Conservation (phyloP, 73 alveolate genomes). For the Uronychia setigera region DNA sequence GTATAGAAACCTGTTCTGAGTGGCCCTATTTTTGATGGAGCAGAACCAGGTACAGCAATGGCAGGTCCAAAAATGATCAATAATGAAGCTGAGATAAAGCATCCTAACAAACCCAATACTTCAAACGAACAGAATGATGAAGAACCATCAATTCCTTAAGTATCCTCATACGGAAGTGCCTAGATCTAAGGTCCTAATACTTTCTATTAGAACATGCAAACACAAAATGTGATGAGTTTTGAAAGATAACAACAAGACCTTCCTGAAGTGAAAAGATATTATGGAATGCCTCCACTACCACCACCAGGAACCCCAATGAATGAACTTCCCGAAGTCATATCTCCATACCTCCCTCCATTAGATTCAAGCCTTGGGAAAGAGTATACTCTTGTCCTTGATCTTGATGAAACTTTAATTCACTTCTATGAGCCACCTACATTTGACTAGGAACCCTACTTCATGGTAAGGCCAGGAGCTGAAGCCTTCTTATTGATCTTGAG, state of each 20-base stretch:
- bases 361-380: not conserved
- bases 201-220: not conserved
- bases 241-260: too few species aligned
- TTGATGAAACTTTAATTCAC: slow-evolving; percentile 83
- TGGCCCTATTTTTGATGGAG: too few species aligned
- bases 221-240: not conserved
- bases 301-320: slow-evolving; percentile 8
- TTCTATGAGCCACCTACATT: slow-evolving; percentile 21
- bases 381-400: slow-evolving; percentile 74
- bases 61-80: not conserved
- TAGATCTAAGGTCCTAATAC: not conserved
- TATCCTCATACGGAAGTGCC: not conserved
- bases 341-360: slow-evolving; percentile 25
- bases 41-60: not conserved
- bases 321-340: slow-evolving; percentile 8
- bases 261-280: not conserved
- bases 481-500: slow-evolving; percentile 38
- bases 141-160: not conserved
- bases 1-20: not conserved
- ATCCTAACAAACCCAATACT: too few species aligned
- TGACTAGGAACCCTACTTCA: slow-evolving; percentile 30
- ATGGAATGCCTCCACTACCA: not conserved
- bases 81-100: not conserved
- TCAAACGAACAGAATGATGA: not conserved
- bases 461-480: slow-evolving; percentile 58